Evolutionary conservation across 345 rosid genomes (phyloP), one percentile per base, ranked within the genome.

Genomic region (Tarenaya hassleriana): DNA sequence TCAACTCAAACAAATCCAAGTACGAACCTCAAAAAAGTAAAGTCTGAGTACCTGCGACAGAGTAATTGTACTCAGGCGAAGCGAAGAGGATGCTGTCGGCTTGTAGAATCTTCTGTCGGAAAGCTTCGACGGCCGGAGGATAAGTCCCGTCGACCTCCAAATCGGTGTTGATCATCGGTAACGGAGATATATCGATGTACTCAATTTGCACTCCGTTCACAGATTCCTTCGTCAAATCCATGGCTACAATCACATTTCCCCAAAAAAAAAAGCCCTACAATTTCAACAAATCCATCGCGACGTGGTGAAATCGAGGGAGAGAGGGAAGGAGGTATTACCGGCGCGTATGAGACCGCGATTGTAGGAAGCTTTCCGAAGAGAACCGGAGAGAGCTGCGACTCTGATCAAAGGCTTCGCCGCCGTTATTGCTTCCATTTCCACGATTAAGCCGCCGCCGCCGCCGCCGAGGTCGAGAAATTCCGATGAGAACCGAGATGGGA

Each of bases 81-180:
- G 95, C 94, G n/a, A 84, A 84, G n/a, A 88, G 75, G 13, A 73
- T 17, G 69, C 82, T 60, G 37, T 82, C 96, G 17, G 94, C 86
- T 15, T 59, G 54, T 9, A 67, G 73, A 29, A 88, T 78, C 70
- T 80, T 76, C 46, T 55, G 70, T 10, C 91, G 80, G 66, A 88
- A 73, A 69, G 74, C 86, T 58, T 84, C 86, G 34, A 88, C 84
- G 0, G 5, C 75, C 0, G 77, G 69, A 10, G 91, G 94, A 51
- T 56, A 82, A 41, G 66, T 67, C 14, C 88, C 94, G 44, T 67
- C 58, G 39, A 58, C 67, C 56, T 77, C 88, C 20, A 85, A 78
- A 66, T 85, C 96, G 0, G 94, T 79, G 52, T 84, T 77, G 45
- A 84, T 58, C 65, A 87, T 74, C 16, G 90, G 90, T 39, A 87